Base-by-base conservation (phyloP, 257 asterid species). In the Solanum tarapatanum region DNA sequence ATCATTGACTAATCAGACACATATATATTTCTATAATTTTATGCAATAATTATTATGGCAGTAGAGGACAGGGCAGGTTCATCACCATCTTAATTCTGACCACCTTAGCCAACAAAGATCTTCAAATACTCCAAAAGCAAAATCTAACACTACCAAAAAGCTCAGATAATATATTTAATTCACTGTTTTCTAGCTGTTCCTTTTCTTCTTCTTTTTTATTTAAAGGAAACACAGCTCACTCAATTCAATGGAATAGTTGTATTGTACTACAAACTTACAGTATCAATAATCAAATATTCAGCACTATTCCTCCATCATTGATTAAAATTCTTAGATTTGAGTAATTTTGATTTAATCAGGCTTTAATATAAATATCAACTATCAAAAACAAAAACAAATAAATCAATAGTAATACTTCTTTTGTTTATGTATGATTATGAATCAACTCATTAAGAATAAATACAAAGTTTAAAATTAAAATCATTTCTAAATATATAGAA, bases 101-200 rank as follows among this genome's bases (percentile, higher is more conserved):
- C 90, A 89, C 89, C 90, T 90, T 91, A 89, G 80, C 92, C 93
- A 94, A 93, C 95, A 92, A 89, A 90, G 93, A 91, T 93, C 92
- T 94, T 89, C 89, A 88, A 89, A 92, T 87, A 89, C 85, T 92
- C 94, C 93, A 92, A 91, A 88, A 89, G 83, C 85, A 26, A 92
- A 91, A 92, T 91, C 93, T 89, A 87, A 83, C 90, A 77, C 87
- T 32, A 72, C 88, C 79, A 69, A 87, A 89, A 85, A 62, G 70
- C 79, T 84, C 39, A 88, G 87, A 66, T 66, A 84, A 84, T 39
- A 68, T 68, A 84, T 68, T 84, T 4, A 66, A 68, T 84, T 84
- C 82, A 28, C 36, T 64, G 79, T 68, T 84, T 62, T 45, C 82
- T 48, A 51, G 41, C 79, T 64, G 30, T 84, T 36, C 77, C 41